These are phyloP conservation scores for Phalaenopsis aphrodite DNA, from an alignment of 106 monocot species.

Conservation along the genomic window DNA sequence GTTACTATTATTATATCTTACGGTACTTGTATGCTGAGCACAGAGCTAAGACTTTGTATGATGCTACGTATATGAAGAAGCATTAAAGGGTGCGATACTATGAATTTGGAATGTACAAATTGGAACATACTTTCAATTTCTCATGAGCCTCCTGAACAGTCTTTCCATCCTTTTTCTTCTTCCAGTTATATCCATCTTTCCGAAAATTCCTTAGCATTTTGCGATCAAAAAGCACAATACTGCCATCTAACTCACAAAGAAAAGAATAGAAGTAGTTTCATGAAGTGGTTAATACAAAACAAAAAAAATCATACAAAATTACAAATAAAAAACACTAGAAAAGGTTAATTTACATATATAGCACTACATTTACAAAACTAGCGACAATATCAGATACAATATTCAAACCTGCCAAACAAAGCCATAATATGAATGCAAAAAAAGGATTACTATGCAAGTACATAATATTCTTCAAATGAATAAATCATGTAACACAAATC, in stretches of 20 bases:
- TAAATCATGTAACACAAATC: background rate
- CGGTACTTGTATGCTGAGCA: background rate
- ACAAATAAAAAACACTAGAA: background rate
- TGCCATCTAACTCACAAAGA: slow-evolving; percentile 56
- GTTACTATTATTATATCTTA: background rate
- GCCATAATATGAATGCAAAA: background rate
- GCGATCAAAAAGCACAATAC: slow-evolving; percentile 71
- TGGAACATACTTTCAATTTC: slow-evolving; percentile 67
- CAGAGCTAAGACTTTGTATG: background rate
- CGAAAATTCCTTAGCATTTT: slow-evolving; percentile 86
- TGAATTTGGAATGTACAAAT: background rate
- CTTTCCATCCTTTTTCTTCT: slow-evolving; percentile 97
- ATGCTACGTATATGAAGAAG: background rate
- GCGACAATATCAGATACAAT: background rate
- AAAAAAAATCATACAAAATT: background rate
- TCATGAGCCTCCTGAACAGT: slow-evolving; percentile 99
- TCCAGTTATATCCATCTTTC: slow-evolving; percentile 94
- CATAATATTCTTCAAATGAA: background rate
- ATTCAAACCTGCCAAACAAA: background rate
- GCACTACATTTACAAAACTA: background rate
- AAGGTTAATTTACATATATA: background rate
- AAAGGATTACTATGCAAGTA: background rate
- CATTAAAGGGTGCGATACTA: background rate
- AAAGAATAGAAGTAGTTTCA: background rate
- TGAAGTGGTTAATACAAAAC: background rate